Conservation (phyloP, 2,329 filamentous ascomycete genomes). For the Ploettnerulaceae sp. region DNA sequence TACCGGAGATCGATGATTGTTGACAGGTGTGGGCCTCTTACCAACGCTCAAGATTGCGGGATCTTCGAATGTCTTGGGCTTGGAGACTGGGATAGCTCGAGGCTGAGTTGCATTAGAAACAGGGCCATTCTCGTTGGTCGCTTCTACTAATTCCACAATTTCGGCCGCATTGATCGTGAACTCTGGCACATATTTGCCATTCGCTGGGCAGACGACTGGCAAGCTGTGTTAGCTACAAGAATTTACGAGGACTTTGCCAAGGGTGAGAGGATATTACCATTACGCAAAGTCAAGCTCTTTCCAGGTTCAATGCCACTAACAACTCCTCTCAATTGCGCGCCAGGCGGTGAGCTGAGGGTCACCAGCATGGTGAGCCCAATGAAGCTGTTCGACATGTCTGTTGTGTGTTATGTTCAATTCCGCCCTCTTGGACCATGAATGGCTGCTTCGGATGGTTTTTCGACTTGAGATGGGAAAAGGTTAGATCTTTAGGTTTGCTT, state of each 20-base stretch:
- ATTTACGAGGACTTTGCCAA: background rate
- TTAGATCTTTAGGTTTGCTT: too few relatives aligned
- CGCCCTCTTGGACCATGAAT: slow-evolving; percentile 5
- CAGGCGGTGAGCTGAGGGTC: slow-evolving; percentile 32
- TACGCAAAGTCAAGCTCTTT: slow-evolving; percentile 33
- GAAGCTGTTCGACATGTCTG: slow-evolving; percentile 32
- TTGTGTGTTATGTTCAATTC: slow-evolving; percentile 16
- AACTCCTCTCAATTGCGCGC: slow-evolving; percentile 33
- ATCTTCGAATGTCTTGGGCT: slow-evolving; percentile 30
- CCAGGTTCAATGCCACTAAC: slow-evolving; percentile 34
- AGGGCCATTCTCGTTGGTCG: slow-evolving; percentile 27
- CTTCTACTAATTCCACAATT: slow-evolving; percentile 33
- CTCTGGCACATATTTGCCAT: slow-evolving; percentile 32
- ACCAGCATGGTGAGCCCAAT: slow-evolving; percentile 37
- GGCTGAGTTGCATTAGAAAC: slow-evolving; percentile 5
- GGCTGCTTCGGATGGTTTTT: too few relatives aligned
- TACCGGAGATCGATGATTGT: slow-evolving; percentile 8
- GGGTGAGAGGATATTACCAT: slow-evolving; percentile 27
- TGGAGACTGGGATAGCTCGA: slow-evolving; percentile 6
- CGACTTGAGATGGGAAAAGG: too few relatives aligned
- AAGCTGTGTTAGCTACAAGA: background rate
- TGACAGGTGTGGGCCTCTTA: slow-evolving; percentile 33
- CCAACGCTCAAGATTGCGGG: slow-evolving; percentile 35
- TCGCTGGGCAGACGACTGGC: slow-evolving; percentile 31
- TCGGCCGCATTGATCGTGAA: slow-evolving; percentile 33